Evolutionary conservation across 768 basidiomycete species (phyloP), one percentile per base, ranked within the genome.

Genomic region (Hericium coralloides): DNA sequence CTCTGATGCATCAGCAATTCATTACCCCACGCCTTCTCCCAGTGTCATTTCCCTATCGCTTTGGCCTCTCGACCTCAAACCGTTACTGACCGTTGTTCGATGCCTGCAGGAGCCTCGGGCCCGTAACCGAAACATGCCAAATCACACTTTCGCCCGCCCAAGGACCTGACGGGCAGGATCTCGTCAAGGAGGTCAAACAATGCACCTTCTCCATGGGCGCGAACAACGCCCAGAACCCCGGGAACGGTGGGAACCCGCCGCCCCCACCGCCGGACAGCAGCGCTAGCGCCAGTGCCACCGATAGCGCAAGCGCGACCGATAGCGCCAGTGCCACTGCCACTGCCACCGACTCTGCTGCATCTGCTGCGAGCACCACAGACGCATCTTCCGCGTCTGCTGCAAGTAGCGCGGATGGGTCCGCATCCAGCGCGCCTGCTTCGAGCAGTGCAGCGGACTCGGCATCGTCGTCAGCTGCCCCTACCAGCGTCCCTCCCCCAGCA

Each of bases 81-180:
- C 31, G 31, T 31, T 31, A 31, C 31, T 31, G 31, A 31, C 31
- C 31, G 1, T 6, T 31, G 4, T 41, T 43, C 25, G 9, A 17
- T 45, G 22, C 64, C 67, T 57, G 53, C 61, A 47, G 61, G 37
- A 8, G n/a, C 14, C 51, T 55, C 14, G 73, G 72, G 0, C 59
- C 65, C 1, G 69, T 72, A 65, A 65, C 67, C n/a, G 63, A 74
- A 63, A 69, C 64, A 2, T 76, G 74, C 56, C 64, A 45, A 2
- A 65, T 74, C 50, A 71, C 67, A 1, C 62, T 75, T 25, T 68
- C 71, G 3, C 74, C 74, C 2, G 62, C 70, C 25, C 64, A 60
- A 1, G 71, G 63, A 36, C 20, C 48, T 12, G 64, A 67, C 31
- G 72, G 69, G 26, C 55, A 72, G 38, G 55, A 59, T 23, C 55